Percentiles rank a stretch among this genome's conserved stretches.
Evolutionary conservation across 441 rosid genomes (phyloP).

Genomic region (Pelargonium fulgidum): DNA sequence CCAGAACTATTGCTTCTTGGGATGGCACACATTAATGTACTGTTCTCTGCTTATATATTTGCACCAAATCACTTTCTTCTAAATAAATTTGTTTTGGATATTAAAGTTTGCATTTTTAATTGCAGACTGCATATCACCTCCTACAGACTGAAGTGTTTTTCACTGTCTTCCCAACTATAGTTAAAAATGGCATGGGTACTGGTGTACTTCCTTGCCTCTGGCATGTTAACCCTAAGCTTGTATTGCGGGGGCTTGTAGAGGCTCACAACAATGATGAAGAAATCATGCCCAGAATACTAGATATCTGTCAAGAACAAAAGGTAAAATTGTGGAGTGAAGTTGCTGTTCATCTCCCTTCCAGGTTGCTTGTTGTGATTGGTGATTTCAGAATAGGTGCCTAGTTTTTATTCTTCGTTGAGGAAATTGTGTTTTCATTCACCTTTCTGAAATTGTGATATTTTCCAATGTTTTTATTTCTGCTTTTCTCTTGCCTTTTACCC

Average conservation of each 20-base stretch:
- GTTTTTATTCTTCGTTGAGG: not conserved
- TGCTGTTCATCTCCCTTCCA: slow-evolving; percentile 1
- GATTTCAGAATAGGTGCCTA: not conserved
- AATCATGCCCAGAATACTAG: slow-evolving; percentile 51
- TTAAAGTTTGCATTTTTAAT: slow-evolving; percentile 19
- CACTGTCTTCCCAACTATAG: slow-evolving; percentile 57
- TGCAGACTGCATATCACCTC: slow-evolving; percentile 85
- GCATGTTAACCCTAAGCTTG: slow-evolving; percentile 66
- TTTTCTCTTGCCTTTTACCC: slow-evolving; percentile 5
- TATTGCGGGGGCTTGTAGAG: slow-evolving; percentile 68
- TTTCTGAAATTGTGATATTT: not conserved
- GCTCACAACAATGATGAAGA: slow-evolving; percentile 51
- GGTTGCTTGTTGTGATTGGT: not conserved
- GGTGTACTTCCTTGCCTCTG: slow-evolving; percentile 67
- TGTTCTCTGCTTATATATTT: slow-evolving; percentile 13
- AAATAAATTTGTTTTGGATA: slow-evolving; percentile 10
- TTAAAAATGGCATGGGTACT: slow-evolving; percentile 39
- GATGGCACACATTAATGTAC: slow-evolving; percentile 76
- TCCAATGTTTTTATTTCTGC: not conserved
- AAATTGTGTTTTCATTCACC: not conserved
- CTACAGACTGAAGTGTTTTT: slow-evolving; percentile 70
- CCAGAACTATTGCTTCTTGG: slow-evolving; percentile 87
- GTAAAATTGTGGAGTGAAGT: slow-evolving; percentile 30
- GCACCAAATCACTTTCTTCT: slow-evolving; percentile 1
- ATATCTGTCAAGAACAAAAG: slow-evolving; percentile 78